These are phyloP conservation scores for Phytophthora meadii DNA, from an alignment of 352 stramenopile genomes.

Conservation along the genomic window DNA sequence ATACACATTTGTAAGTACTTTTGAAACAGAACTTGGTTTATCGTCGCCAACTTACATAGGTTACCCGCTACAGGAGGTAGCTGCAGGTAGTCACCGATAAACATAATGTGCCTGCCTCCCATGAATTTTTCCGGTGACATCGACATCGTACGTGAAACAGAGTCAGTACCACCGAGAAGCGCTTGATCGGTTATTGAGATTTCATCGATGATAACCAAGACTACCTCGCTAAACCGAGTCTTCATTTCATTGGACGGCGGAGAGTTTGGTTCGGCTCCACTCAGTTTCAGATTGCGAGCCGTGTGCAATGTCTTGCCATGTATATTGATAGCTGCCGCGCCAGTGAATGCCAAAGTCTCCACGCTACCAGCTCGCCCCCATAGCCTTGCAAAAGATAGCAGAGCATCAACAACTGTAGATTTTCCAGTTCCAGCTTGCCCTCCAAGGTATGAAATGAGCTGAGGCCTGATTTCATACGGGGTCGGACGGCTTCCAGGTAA, in stretches of 20 bases:
- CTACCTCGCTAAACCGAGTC: too few species aligned
- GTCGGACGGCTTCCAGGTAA: too few species aligned
- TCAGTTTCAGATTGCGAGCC: too few species aligned
- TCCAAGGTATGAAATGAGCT: conserved; percentile 17
- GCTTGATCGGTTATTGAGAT: too few species aligned
- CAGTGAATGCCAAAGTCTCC: conserved; percentile 14
- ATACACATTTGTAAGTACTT: background rate
- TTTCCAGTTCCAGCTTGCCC: conserved; percentile 14
- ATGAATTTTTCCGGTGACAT: conserved; percentile 6
- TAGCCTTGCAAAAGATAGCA: background rate
- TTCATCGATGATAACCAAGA: too few species aligned
- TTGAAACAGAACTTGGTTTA: background rate
- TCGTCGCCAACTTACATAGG: conserved; percentile 16
- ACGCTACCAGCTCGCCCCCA: conserved; percentile 7
- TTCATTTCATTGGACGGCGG: too few species aligned
- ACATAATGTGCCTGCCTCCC: conserved; percentile 26
- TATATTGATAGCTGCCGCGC: too few species aligned
- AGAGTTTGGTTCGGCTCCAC: too few species aligned
- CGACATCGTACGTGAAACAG: conserved; percentile 12
- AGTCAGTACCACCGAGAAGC: too few species aligned
- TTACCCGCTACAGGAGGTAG: conserved; percentile 17
- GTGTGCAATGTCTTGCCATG: too few species aligned
- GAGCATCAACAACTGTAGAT: conserved; percentile 9
- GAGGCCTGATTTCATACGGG: conserved; percentile 10
- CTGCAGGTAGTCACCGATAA: conserved; percentile 34